Conservation (phyloP, 2,329 filamentous ascomycete species). For the Massarina eburnea region DNA sequence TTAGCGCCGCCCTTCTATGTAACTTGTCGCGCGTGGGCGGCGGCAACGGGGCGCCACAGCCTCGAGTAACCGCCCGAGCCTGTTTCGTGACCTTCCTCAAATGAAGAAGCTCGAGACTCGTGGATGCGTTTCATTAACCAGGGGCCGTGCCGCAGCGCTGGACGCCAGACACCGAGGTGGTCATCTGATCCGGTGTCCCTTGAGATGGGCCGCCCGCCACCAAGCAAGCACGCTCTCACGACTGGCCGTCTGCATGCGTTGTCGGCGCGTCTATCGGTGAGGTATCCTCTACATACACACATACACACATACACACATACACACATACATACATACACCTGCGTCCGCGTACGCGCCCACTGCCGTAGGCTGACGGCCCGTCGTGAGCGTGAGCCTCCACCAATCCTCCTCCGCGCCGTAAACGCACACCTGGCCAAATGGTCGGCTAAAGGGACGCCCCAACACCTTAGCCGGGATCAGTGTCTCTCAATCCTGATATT, state of each 20-base stretch:
- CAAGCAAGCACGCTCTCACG: too few species aligned
- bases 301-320: background rate
- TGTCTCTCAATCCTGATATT: constrained; percentile 1
- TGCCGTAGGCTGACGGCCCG: constrained; percentile 1
- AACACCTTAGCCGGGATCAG: constrained; percentile 10
- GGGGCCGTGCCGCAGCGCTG: constrained; percentile 4
- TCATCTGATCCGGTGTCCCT: constrained; percentile 5
- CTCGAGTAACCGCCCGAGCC: constrained; percentile 10
- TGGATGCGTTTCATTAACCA: constrained; percentile 12
- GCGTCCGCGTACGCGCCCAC: constrained; percentile 5
- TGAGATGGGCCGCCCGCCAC: too few species aligned
- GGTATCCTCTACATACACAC: background rate
- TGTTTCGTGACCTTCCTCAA: constrained; percentile 20
- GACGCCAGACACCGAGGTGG: background rate
- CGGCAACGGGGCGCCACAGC: constrained; percentile 2
- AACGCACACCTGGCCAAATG: constrained; percentile 5
- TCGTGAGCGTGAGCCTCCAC: background rate
- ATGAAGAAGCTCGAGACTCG: constrained; percentile 5
- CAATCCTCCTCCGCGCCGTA: constrained; percentile 4
- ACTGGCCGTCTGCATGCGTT: background rate
- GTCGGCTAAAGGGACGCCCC: constrained; percentile 11
- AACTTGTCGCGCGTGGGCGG: background rate
- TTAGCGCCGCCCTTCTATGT: background rate
- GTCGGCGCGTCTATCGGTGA: constrained; percentile 12
- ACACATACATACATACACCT: background rate